Evolutionary conservation across 2,329 filamentous ascomycete species (phyloP), one percentile per base, ranked within the genome.

Genomic region (Botrytis hyacinthi): DNA sequence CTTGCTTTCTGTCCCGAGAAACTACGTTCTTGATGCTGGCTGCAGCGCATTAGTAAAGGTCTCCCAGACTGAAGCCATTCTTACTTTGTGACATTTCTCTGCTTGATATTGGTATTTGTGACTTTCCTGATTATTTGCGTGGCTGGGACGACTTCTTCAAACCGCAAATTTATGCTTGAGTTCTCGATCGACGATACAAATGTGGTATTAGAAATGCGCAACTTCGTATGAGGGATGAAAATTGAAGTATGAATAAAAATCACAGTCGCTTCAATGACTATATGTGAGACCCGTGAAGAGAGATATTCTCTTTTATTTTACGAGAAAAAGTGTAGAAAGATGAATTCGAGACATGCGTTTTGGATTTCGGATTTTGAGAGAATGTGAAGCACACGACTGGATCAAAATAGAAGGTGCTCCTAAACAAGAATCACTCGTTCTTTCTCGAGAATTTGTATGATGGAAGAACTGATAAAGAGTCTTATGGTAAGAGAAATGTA

Each of bases 11-110:
- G 20, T 26, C 35, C 42, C 6, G n/a, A 57, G 10, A 20, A 14
- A 5, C n/a, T 20, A 44, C 0, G 35, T 26, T 29, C 26, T 57
- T 42, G 6, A 32, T 26, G 10, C 37, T 42, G 16, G 18, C 66
- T 69, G 48, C n/a, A n/a, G 37, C 35, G 18, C 66, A 42, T 69
- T 69, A 69, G 66, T 10, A 42, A 69, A 57, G 2, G 22, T 26
- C 48, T 32, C 12, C 8, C 10, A 26, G 29, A 26, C 40, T 12
- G n/a, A 20, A 44, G 22, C 1, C 4, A 29, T 22, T 57, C 35
- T 69, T 57, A 69, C 66, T 26, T 57, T 44, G 37, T 2, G 48
- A 26, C 10, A 69, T 69, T 14, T 42, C n/a, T 42, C 16, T 6
- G 5, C 0, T 32, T 7, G 1, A 12, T 48, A 57, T 37, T 12